Evolutionary conservation across 2,329 filamentous ascomycete genomes (phyloP).

Genomic region (Paecilomyces niveus): DNA sequence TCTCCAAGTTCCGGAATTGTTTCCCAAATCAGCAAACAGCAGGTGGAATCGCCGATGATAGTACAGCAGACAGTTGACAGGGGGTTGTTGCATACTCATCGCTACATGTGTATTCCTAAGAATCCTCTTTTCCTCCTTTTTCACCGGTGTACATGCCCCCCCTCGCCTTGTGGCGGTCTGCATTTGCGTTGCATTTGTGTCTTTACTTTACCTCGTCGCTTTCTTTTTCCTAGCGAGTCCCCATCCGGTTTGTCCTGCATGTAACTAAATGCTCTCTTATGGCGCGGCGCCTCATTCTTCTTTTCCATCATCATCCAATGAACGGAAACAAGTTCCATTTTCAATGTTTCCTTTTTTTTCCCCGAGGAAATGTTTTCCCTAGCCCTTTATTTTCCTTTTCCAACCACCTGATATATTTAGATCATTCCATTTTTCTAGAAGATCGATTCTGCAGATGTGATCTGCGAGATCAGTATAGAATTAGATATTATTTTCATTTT

Average conservation of each 20-base stretch:
- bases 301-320: background rate
- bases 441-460: background rate
- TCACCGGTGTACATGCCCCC: slow-evolving; percentile 12
- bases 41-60: background rate
- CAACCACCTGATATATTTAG: background rate
- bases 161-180: background rate
- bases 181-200: slow-evolving; percentile 6
- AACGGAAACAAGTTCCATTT: background rate
- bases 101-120: slow-evolving; percentile 1
- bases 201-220: no score
- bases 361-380: background rate
- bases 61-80: background rate
- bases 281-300: background rate
- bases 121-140: slow-evolving; percentile 7
- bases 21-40: slow-evolving; percentile 8
- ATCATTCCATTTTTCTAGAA: background rate
- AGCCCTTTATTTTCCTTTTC: background rate
- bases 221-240: background rate
- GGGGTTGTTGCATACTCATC: background rate
- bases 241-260: background rate
- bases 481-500: background rate
- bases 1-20: slow-evolving; percentile 7
- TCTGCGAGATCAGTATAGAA: background rate
- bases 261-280: background rate
- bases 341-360: background rate